A percentile compares a stretch with the other conserved stretches of the same genome.
phyloP scores from a whole-genome alignment of 2,329 filamentous ascomycete genomes.

The Bipolaris bicolor region DNA sequence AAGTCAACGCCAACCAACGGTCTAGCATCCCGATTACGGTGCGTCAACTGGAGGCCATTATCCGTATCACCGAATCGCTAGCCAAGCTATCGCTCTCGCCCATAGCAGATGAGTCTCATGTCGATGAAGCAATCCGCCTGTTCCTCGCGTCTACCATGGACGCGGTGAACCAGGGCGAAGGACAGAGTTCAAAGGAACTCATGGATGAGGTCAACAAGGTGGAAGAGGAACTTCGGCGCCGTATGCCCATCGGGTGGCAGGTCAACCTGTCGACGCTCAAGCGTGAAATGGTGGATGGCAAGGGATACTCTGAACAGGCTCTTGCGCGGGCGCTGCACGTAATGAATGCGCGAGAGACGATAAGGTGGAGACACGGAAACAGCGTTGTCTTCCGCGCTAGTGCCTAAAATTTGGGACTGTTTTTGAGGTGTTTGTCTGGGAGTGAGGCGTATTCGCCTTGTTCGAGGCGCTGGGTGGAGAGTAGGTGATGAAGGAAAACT shows the following conservation, averaged over 20 bases:
- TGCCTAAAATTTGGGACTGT: conserved; percentile 10
- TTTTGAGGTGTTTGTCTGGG: too few relatives aligned
- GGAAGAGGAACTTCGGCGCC: conserved; percentile 84
- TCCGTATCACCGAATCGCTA: conserved; percentile 94
- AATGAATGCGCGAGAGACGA: conserved; percentile 84
- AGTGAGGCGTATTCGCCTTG: background rate
- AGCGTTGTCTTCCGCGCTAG: conserved; percentile 32
- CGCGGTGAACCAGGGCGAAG: conserved; percentile 87
- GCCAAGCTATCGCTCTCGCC: conserved; percentile 88
- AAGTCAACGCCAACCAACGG: conserved; percentile 86
- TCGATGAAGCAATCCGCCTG: conserved; percentile 95
- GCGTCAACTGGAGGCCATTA: conserved; percentile 94
- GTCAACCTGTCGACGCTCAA: conserved; percentile 85
- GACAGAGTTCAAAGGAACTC: conserved; percentile 78
- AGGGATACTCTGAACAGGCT: conserved; percentile 86
- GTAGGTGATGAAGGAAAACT: background rate
- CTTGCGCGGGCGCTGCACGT: conserved; percentile 85
- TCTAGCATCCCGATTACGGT: conserved; percentile 97
- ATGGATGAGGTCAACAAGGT: conserved; percentile 88
- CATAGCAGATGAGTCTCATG: conserved; percentile 86
- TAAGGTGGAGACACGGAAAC: conserved; percentile 75
- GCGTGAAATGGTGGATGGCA: conserved; percentile 89
- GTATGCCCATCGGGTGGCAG: conserved; percentile 93
- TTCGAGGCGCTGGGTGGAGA: background rate
- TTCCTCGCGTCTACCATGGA: conserved; percentile 99